Percentiles rank a stretch among this genome's conserved stretches.
These are phyloP conservation scores for Aschersonia sp. DNA, from an alignment of 2,329 filamentous ascomycete genomes.

Conservation along the genomic window DNA sequence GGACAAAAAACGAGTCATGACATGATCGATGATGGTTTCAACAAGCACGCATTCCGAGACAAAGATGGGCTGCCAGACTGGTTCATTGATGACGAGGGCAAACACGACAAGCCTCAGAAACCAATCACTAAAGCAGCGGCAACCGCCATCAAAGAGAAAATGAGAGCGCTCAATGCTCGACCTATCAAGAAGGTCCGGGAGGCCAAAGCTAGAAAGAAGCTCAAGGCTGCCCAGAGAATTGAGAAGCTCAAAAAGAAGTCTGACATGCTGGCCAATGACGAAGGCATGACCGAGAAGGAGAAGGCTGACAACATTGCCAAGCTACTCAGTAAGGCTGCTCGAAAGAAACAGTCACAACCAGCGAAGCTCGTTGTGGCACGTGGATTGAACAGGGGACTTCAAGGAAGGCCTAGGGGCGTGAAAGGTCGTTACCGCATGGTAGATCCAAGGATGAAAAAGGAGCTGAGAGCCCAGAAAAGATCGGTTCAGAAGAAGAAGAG, in stretches of 20 bases:
- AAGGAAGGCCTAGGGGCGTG: slow-evolving; percentile 76
- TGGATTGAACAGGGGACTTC: slow-evolving; percentile 71
- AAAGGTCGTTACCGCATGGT: slow-evolving; percentile 98
- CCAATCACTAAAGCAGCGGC: slow-evolving; percentile 90
- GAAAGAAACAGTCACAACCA: slow-evolving; percentile 73
- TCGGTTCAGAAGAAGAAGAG: slow-evolving; percentile 48
- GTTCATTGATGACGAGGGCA: slow-evolving; percentile 87
- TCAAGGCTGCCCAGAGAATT: slow-evolving; percentile 77
- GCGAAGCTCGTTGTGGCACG: slow-evolving; percentile 82
- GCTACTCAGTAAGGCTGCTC: slow-evolving; percentile 66
- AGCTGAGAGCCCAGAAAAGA: slow-evolving; percentile 77
- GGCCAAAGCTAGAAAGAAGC: slow-evolving; percentile 92
- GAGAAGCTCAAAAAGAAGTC: slow-evolving; percentile 97
- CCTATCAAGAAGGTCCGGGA: slow-evolving; percentile 99
- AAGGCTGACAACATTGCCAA: slow-evolving; percentile 76
- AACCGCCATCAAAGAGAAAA: slow-evolving; percentile 84
- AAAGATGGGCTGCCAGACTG: slow-evolving; percentile 87
- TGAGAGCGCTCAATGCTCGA: slow-evolving; percentile 81
- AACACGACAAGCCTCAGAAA: slow-evolving; percentile 65
- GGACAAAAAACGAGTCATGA: slow-evolving; percentile 70
- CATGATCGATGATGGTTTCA: slow-evolving; percentile 82
- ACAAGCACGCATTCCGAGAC: slow-evolving; percentile 83
- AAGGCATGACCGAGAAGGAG: slow-evolving; percentile 89
- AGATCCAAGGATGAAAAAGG: slow-evolving; percentile 91
- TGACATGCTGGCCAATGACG: slow-evolving; percentile 77